Percentiles rank a stretch among this genome's conserved stretches.
phyloP scores from a whole-genome alignment of 768 basidiomycete species.

The Boletus rubescentipes region DNA sequence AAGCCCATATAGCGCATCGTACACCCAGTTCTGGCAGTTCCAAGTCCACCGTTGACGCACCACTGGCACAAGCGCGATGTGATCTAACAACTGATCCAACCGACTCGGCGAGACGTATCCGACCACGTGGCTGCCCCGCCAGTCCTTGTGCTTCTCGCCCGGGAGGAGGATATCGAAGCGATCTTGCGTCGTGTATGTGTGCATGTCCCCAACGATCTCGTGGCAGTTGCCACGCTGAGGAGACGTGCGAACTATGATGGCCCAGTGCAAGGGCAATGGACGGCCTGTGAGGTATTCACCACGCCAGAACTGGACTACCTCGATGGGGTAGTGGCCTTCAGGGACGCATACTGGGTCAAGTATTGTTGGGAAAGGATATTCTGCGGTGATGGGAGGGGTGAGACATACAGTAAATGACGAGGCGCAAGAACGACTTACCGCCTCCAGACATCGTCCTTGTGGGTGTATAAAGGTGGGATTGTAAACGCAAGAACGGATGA shows the following conservation, averaged over 20 bases:
- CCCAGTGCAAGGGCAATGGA: constrained; percentile 27
- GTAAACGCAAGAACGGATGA: neutral
- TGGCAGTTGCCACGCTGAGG: constrained; percentile 19
- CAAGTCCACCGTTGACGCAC: constrained; percentile 16
- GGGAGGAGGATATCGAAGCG: constrained; percentile 9
- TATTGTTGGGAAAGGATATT: constrained; percentile 1
- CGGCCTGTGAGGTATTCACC: constrained; percentile 11
- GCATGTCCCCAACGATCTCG: constrained; percentile 22
- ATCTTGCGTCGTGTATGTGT: constrained; percentile 18
- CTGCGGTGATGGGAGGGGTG: neutral
- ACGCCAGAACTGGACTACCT: constrained; percentile 30
- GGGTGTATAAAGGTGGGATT: neutral
- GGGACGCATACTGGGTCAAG: constrained; percentile 23
- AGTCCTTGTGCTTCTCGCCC: neutral
- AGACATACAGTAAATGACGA: neutral
- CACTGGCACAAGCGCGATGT: constrained; percentile 18
- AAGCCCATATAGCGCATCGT: constrained; percentile 18
- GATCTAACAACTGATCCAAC: constrained; percentile 8
- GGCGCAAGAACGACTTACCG: neutral
- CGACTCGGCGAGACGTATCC: constrained; percentile 17
- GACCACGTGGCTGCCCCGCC: constrained; percentile 25
- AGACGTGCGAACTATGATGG: constrained; percentile 25
- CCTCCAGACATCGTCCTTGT: neutral
- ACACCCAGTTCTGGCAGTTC: constrained; percentile 32
- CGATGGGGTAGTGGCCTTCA: constrained; percentile 18